These are phyloP conservation scores for Colletotrichum abscissum DNA, from an alignment of 2,329 filamentous ascomycete genomes.

Conservation along the genomic window DNA sequence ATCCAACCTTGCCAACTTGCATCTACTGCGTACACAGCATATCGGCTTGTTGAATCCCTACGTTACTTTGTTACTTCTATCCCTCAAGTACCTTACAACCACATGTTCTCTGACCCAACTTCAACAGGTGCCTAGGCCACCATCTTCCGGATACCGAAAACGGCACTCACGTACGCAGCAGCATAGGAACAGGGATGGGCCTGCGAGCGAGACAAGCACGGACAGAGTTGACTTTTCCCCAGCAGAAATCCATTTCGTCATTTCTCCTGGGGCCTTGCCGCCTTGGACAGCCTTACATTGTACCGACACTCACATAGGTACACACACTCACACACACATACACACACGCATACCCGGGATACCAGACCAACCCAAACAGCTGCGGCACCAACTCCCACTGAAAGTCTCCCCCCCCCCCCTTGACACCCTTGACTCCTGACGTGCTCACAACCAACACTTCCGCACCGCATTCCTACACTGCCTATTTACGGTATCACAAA, in stretches of 20 bases:
- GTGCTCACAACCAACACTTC: too few species aligned
- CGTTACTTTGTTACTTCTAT: too few species aligned
- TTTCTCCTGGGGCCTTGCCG: not conserved
- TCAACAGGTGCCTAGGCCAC: too few species aligned
- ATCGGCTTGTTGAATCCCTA: too few species aligned
- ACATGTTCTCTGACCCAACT: too few species aligned
- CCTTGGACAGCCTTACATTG: not conserved
- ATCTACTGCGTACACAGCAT: too few species aligned
- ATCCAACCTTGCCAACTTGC: not conserved
- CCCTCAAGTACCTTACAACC: too few species aligned
- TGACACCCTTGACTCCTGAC: too few species aligned
- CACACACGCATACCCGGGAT: not conserved
- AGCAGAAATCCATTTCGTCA: constrained; percentile 30
- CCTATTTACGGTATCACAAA: not conserved
- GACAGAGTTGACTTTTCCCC: not conserved
- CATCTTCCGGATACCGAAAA: not conserved
- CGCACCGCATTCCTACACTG: too few species aligned
- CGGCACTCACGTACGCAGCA: not conserved
- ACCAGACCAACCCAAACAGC: not conserved
- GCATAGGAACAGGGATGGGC: not conserved
- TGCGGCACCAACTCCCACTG: not conserved
- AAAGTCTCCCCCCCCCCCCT: not conserved
- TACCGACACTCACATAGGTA: not conserved
- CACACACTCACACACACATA: not conserved
- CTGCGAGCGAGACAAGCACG: not conserved